Conservation (phyloP, 2,329 filamentous ascomycete genomes). For the Sclerotinia spermophila region DNA sequence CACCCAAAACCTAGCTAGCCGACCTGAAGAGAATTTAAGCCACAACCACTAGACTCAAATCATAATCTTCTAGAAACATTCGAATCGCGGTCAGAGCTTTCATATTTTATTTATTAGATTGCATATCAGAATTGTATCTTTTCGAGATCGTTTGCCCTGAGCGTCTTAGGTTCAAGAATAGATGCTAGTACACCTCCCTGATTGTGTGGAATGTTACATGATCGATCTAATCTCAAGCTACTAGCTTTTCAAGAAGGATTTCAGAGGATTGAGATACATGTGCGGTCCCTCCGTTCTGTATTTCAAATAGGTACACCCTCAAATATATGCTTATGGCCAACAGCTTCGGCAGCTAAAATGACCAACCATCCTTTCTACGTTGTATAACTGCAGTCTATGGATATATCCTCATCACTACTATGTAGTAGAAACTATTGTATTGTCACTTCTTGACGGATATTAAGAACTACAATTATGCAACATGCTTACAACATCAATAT, state of each 20-base stretch:
- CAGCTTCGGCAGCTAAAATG: not conserved
- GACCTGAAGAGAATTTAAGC: not conserved
- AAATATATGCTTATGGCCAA: not conserved
- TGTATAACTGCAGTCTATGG: not conserved
- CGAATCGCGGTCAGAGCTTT: not conserved
- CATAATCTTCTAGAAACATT: slow-evolving; percentile 8
- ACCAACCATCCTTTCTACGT: not conserved
- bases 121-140: not conserved
- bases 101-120: not conserved
- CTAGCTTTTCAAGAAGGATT: not conserved
- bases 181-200: not conserved
- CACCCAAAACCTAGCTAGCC: not conserved
- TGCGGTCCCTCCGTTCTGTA: not conserved
- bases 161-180: not conserved
- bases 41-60: not conserved
- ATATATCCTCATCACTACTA: not conserved
- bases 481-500: not conserved
- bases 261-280: not conserved
- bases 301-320: not conserved
- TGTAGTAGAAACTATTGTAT: not conserved
- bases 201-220: not conserved
- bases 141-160: no score
- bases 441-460: not conserved
- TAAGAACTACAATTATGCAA: not conserved
- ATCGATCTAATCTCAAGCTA: not conserved